Conservation (phyloP, 345 rosid genomes). For the Leavenworthia alabamica region DNA sequence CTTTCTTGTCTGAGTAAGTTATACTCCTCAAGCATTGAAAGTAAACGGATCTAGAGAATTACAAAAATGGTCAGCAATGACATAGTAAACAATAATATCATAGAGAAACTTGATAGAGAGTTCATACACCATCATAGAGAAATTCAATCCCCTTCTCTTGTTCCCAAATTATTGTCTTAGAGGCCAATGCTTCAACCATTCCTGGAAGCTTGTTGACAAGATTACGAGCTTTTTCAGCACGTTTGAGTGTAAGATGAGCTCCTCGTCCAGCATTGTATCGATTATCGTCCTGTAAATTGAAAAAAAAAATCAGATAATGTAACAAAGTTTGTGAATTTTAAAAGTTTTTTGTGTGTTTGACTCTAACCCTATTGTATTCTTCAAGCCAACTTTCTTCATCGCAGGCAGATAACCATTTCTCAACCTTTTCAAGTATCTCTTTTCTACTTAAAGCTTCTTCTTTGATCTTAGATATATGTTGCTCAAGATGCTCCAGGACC, state of each 20-base stretch:
- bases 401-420: slow-evolving; percentile 91
- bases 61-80: neutral
- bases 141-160: slow-evolving; percentile 70
- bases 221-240: slow-evolving; percentile 97
- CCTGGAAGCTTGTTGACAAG: slow-evolving; percentile 91
- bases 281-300: slow-evolving; percentile 71
- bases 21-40: slow-evolving; percentile 90
- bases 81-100: neutral
- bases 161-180: slow-evolving; percentile 87
- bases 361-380: slow-evolving; percentile 82
- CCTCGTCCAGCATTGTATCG: slow-evolving; percentile 97
- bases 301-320: neutral
- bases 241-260: slow-evolving; percentile 90
- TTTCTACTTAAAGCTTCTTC: slow-evolving; percentile 90
- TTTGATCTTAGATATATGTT: slow-evolving; percentile 69
- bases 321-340: neutral
- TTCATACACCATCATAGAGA: slow-evolving; percentile 86
- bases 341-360: neutral
- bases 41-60: slow-evolving; percentile 56
- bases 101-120: neutral
- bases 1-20: slow-evolving; percentile 71
- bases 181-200: slow-evolving; percentile 81
- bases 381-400: slow-evolving; percentile 99
- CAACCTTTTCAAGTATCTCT: slow-evolving; percentile 88
- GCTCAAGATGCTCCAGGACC: slow-evolving; percentile 75